Evolutionary conservation across 106 monocot genomes (phyloP).

Genomic region (Apostasia ramifera): DNA sequence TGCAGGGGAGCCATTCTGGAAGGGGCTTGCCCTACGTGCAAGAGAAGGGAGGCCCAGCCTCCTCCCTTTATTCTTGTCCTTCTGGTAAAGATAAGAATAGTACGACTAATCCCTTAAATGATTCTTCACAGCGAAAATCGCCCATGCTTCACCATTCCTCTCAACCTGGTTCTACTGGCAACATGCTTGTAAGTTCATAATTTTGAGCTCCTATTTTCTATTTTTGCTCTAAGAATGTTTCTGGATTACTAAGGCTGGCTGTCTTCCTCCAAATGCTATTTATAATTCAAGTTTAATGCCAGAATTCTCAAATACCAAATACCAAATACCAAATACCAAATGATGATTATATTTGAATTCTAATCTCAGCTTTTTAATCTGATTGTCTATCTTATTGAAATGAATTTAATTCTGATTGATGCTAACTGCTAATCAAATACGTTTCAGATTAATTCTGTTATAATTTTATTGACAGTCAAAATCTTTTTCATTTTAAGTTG

Average conservation of each 20-base stretch:
- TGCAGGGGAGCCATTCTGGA: constrained; percentile 44
- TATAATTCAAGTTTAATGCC: no score
- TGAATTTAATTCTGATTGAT: no score
- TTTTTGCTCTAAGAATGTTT: no score
- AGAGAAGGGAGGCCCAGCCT: constrained; percentile 20
- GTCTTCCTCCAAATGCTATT: no score
- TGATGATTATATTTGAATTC: neutral
- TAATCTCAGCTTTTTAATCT: neutral
- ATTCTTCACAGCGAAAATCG: constrained; percentile 51
- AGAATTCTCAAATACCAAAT: no score
- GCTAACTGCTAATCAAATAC: no score
- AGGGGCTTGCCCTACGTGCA: constrained; percentile 21
- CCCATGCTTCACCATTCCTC: constrained; percentile 35
- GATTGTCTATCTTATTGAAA: neutral
- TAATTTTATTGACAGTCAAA: no score
- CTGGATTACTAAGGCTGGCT: no score
- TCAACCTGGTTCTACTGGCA: constrained; percentile 36
- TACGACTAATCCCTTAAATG: constrained; percentile 10
- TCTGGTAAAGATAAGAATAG: constrained; percentile 39
- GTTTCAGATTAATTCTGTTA: no score
- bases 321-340: no score
- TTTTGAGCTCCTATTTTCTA: neutral
- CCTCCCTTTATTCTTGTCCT: constrained; percentile 2
- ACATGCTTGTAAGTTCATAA: constrained; percentile 51
- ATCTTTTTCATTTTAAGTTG: no score